Percentiles rank a stretch among this genome's conserved stretches.
Evolutionary conservation across 2,329 filamentous ascomycete genomes (phyloP).

Genomic region (Clonostachys solani): DNA sequence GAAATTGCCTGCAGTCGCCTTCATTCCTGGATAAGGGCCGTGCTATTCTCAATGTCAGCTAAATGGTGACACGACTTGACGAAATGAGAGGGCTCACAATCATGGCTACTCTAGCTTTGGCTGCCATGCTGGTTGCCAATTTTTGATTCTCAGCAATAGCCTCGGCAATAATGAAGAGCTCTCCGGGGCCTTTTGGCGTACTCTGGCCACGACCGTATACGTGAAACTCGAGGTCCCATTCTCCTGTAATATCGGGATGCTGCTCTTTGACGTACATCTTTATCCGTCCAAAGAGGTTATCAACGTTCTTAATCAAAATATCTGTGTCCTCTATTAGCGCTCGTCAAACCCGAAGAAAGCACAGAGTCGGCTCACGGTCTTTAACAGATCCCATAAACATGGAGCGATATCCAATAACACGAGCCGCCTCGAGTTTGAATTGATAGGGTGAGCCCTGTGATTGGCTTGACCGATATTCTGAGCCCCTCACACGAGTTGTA

Average conservation of each 20-base stretch:
- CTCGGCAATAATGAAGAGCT: slow-evolving; percentile 42
- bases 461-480: slow-evolving; percentile 17
- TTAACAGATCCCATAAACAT: slow-evolving; percentile 30
- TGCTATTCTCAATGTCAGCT: slow-evolving; percentile 21
- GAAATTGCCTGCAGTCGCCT: slow-evolving; percentile 48
- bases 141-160: slow-evolving; percentile 37
- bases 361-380: not conserved
- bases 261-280: slow-evolving; percentile 3
- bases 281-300: slow-evolving; percentile 18
- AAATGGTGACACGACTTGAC: not conserved
- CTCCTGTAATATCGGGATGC: slow-evolving; percentile 1
- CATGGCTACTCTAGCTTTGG: slow-evolving; percentile 12
- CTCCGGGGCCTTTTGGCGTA: not conserved
- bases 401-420: slow-evolving; percentile 31
- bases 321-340: not conserved
- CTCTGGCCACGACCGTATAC: slow-evolving; percentile 24
- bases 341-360: not conserved
- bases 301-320: slow-evolving; percentile 28
- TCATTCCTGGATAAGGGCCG: slow-evolving; percentile 40
- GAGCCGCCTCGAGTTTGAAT: slow-evolving; percentile 41
- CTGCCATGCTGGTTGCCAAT: slow-evolving; percentile 28
- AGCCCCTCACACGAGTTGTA: slow-evolving; percentile 1
- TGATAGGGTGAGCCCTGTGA: slow-evolving; percentile 22
- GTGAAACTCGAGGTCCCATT: slow-evolving; percentile 23
- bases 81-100: not conserved